phyloP scores from a whole-genome alignment of 2,329 filamentous ascomycete species.

The Tolypocladium cylindrosporum region DNA sequence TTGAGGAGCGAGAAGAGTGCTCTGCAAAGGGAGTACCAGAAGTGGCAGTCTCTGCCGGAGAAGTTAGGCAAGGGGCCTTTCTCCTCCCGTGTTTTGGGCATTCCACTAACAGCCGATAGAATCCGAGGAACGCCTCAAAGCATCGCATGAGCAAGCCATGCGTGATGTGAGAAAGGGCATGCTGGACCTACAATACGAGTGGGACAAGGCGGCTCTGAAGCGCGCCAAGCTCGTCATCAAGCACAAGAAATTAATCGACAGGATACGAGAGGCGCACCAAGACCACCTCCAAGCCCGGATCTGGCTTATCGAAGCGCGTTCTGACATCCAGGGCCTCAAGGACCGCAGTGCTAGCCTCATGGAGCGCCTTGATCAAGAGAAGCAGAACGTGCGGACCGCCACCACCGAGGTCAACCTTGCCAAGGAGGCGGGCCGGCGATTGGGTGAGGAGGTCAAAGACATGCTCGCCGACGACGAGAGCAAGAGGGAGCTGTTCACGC shows the following conservation, averaged over 20 bases:
- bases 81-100: neutral
- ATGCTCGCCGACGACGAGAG: conserved; percentile 29
- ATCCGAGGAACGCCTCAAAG: conserved; percentile 23
- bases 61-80: conserved; percentile 50
- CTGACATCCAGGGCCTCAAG: conserved; percentile 63
- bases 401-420: conserved; percentile 26
- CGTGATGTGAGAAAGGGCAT: conserved; percentile 27
- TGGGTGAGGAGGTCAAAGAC: conserved; percentile 25
- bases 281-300: conserved; percentile 61
- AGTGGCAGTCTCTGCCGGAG: conserved; percentile 57
- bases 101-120: conserved; percentile 17
- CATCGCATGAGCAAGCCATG: conserved; percentile 19
- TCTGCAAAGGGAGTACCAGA: conserved; percentile 55
- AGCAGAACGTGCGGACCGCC: conserved; percentile 22
- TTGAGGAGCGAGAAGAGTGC: conserved; percentile 54
- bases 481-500: conserved; percentile 28
- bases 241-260: conserved; percentile 49
- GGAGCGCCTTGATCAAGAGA: conserved; percentile 36
- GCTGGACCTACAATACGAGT: conserved; percentile 38
- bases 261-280: conserved; percentile 51
- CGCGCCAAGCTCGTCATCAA: conserved; percentile 44
- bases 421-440: conserved; percentile 20
- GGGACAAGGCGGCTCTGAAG: conserved; percentile 44
- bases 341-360: conserved; percentile 53
- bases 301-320: conserved; percentile 67